Evolutionary conservation across 305 asterid genomes (phyloP), one percentile per base, ranked within the genome.

Genomic region (Solanum aculeatissimum): DNA sequence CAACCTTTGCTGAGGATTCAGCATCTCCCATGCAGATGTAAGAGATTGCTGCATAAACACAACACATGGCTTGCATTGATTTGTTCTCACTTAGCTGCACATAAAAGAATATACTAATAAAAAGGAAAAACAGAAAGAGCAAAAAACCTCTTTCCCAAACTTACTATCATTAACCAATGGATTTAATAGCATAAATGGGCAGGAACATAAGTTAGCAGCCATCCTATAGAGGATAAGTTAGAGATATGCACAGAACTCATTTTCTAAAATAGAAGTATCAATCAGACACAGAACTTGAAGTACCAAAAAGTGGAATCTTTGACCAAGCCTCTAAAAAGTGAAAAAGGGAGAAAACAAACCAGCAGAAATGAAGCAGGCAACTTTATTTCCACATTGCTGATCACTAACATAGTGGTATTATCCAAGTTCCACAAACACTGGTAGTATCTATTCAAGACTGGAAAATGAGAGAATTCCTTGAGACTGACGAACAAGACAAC

Each of bases 11-110:
- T 11, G 97, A 93, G 88, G 98, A 95, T 89, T 97, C 98, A 68
- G 97, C 92, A 92, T 97, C 98, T 83, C 96, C 98, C 21, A 95
- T 91, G 91, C 99, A 94, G 82, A 97, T 94, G 85, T 87, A 95
- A 83, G 99, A 95, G 86, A 94, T 89, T 54, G 99, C 94, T 38
- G 99, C 99, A 90, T 95, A 97, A 82, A 94, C 89, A 90, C 92
- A 95, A 90, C 92, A 91, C 97, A 95, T 92, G 74, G 98, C 97
- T 92, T 92, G 97, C 92, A 86, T 91, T 45, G 98, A 92, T 89
- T 92, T 95, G 93, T 92, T 97, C 90, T 89, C 93, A 63, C 97
- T 95, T 91, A 95, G 80, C 95, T 95, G 85, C 85, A 89, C 70
- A 62, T 70, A 85, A 83, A 84, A 62, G 47, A 13, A 70, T 21